Evolutionary conservation across 2,329 filamentous ascomycete species (phyloP).

Genomic region (Ophiocordyceps camponoti-floridani): DNA sequence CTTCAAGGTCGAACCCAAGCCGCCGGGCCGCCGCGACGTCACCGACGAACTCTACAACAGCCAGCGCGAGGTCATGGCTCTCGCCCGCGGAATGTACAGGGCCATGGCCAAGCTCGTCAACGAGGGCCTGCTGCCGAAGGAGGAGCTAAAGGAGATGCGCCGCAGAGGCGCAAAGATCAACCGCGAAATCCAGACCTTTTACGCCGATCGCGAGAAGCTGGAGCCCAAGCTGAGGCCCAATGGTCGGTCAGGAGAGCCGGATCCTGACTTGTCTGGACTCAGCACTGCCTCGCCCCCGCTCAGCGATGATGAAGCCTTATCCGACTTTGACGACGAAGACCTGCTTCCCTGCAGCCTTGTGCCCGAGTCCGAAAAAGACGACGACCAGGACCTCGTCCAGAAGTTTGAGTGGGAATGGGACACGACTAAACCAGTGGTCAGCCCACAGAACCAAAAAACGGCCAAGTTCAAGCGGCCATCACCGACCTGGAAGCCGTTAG

Average conservation of each 20-base stretch:
- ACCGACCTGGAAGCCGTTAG: no score
- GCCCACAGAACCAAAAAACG: no score
- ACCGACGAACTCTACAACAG: constrained; percentile 14
- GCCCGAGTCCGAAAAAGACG: neutral
- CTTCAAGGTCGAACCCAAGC: constrained; percentile 11
- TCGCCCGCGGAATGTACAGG: constrained; percentile 26
- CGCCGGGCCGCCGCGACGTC: neutral
- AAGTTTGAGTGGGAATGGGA: neutral
- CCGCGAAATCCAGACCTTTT: constrained; percentile 18
- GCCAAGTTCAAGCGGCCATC: no score
- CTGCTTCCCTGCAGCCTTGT: no score
- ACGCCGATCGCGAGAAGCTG: constrained; percentile 13
- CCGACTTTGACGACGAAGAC: neutral
- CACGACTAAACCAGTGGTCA: neutral
- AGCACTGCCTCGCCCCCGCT: neutral
- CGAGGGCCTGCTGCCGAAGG: constrained; percentile 19
- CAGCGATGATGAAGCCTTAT: neutral
- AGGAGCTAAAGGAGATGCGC: constrained; percentile 15
- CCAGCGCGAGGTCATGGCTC: constrained; percentile 22
- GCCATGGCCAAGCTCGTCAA: constrained; percentile 24
- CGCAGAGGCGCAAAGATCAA: constrained; percentile 17
- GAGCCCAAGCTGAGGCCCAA: neutral
- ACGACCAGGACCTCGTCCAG: neutral
- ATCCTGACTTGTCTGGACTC: neutral
- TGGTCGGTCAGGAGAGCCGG: no score